Percentiles rank a stretch among this genome's conserved stretches.
phyloP scores from a whole-genome alignment of 768 basidiomycete genomes.

The Auriscalpium vulgare region DNA sequence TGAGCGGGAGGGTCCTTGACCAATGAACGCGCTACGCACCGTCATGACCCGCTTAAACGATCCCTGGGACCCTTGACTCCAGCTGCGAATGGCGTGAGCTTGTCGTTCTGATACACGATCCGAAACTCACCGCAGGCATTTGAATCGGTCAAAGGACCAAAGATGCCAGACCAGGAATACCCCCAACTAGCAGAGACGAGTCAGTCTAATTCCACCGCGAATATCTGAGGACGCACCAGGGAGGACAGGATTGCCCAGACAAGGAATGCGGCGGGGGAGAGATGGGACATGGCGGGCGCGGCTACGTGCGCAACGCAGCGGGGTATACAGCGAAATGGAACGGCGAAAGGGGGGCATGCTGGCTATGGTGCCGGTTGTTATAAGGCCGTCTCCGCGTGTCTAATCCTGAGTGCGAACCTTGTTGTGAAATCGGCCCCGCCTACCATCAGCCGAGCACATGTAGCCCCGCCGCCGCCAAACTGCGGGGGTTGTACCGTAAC shows the following conservation, averaged over 20 bases:
- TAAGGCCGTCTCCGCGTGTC: too few relatives aligned
- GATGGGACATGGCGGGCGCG: neutral
- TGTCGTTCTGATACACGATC: neutral
- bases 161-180: slow-evolving; percentile 63
- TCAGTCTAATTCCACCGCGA: neutral
- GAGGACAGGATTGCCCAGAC: slow-evolving; percentile 32
- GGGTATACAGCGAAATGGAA: neutral
- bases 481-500: too few relatives aligned
- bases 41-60: slow-evolving; percentile 85
- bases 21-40: slow-evolving; percentile 31
- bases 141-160: slow-evolving; percentile 77
- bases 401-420: too few relatives aligned
- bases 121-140: slow-evolving; percentile 52
- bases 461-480: too few relatives aligned
- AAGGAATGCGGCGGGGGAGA: neutral
- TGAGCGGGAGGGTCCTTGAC: neutral
- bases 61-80: slow-evolving; percentile 62
- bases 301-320: neutral
- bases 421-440: too few relatives aligned
- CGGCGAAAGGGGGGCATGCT: neutral
- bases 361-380: neutral
- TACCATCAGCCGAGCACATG: too few relatives aligned
- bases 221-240: slow-evolving; percentile 33
- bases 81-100: slow-evolving; percentile 33
- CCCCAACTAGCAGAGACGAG: slow-evolving; percentile 35